A percentile compares a stretch with the other conserved stretches of the same genome.
Evolutionary conservation across 495 filamentous ascomycete species (phyloP).

Genomic region (Neurospora sp.): DNA sequence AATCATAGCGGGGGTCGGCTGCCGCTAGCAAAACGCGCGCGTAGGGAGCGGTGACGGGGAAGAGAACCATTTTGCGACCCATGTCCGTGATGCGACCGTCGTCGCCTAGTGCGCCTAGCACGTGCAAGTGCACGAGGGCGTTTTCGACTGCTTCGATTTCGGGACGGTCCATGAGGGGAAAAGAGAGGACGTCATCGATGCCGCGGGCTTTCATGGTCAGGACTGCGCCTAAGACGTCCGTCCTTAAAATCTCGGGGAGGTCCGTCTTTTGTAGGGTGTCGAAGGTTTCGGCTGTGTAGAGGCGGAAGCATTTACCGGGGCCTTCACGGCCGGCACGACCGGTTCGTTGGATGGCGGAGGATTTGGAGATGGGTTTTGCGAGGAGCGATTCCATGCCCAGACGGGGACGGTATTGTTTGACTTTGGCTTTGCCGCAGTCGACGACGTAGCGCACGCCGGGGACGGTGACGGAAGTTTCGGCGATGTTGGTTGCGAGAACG

Average conservation of each 20-base stretch:
- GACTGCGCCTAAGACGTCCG: constrained; percentile 76
- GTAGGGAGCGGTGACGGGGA: constrained; percentile 75
- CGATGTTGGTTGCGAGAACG: constrained; percentile 92
- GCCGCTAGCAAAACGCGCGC: constrained; percentile 77
- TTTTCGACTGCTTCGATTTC: constrained; percentile 69
- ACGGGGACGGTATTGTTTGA: constrained; percentile 78
- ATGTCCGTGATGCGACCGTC: constrained; percentile 61
- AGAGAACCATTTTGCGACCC: constrained; percentile 66
- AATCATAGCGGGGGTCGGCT: constrained; percentile 54
- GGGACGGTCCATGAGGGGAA: constrained; percentile 79
- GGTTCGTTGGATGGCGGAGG: constrained; percentile 81
- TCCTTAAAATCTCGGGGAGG: constrained; percentile 81
- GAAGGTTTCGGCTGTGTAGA: constrained; percentile 82
- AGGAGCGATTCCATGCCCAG: constrained; percentile 87
- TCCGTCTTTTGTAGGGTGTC: constrained; percentile 58
- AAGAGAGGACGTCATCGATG: constrained; percentile 68
- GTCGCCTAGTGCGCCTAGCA: constrained; percentile 66
- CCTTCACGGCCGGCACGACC: constrained; percentile 93
- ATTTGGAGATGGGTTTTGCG: constrained; percentile 84
- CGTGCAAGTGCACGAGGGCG: constrained; percentile 69
- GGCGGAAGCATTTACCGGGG: constrained; percentile 75
- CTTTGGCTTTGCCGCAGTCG: constrained; percentile 88
- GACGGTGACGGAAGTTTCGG: constrained; percentile 95
- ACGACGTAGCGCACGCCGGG: constrained; percentile 86
- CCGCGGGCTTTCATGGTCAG: constrained; percentile 92